These are phyloP conservation scores for Pichia nanzhaoensis DNA, from an alignment of 805 yeast species.

Conservation along the genomic window DNA sequence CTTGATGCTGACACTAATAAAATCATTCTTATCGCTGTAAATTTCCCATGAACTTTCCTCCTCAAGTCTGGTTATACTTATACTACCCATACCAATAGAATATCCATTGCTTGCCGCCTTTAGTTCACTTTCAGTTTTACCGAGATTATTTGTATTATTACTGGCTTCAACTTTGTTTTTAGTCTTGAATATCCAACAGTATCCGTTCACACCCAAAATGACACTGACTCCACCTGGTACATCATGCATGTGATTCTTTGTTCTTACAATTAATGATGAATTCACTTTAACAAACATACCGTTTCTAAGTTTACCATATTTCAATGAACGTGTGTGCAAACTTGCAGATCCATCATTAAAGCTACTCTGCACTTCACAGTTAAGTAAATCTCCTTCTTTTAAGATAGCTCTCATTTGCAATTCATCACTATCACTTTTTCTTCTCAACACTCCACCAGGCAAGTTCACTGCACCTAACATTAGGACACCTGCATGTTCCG, in stretches of 20 bases:
- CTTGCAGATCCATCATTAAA: slow-evolving; percentile 90
- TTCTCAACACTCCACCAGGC: slow-evolving; percentile 93
- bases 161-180: slow-evolving; percentile 20
- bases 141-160: not conserved
- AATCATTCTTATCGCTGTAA: slow-evolving; percentile 82
- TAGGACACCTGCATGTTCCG: slow-evolving; percentile 85
- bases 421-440: slow-evolving; percentile 94
- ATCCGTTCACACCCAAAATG: slow-evolving; percentile 92
- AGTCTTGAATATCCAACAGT: slow-evolving; percentile 82
- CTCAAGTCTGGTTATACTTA: slow-evolving; percentile 77
- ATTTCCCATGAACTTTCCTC: slow-evolving; percentile 90
- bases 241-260: slow-evolving; percentile 80
- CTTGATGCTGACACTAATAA: slow-evolving; percentile 54
- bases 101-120: slow-evolving; percentile 30
- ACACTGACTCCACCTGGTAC: slow-evolving; percentile 93
- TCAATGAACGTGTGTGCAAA: slow-evolving; percentile 88
- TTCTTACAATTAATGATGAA: slow-evolving; percentile 70
- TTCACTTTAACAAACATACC: slow-evolving; percentile 83
- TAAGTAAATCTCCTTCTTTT: slow-evolving; percentile 92
- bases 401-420: slow-evolving; percentile 89
- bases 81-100: slow-evolving; percentile 51
- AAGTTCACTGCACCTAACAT: slow-evolving; percentile 93
- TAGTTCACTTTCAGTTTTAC: slow-evolving; percentile 34
- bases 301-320: slow-evolving; percentile 91
- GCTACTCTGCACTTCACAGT: slow-evolving; percentile 91